Evolutionary conservation across 2,329 filamentous ascomycete species (phyloP), one percentile per base, ranked within the genome.

Genomic region (Colletotrichum melonis): DNA sequence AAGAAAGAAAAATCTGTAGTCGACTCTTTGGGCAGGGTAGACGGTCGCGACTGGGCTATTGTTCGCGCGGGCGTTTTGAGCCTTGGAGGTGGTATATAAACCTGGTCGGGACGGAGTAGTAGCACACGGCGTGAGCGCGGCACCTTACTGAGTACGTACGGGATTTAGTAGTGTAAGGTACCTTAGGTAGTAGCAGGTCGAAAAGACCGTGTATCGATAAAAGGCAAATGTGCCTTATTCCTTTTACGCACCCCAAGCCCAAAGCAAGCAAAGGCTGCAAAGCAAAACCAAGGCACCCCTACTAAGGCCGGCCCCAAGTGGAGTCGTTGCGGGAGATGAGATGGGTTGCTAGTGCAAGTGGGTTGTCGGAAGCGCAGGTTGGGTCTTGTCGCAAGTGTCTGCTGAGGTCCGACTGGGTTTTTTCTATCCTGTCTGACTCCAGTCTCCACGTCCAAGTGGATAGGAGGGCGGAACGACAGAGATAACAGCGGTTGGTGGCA

Each of bases 321-420:
- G 70, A 63, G 70, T 58, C 19, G 67, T 65, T 22, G 70, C 70
- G 60, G 70, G 70, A 73, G 70, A 73, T 73, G 70, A 73, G 67
- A 60, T 70, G 60, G 67, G 42, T 49, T 73, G 60, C 70, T 73
- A 73, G 70, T 59, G 67, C 28, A 65, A 65, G 60, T 73, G 60
- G 70, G 49, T 49, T 65, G 60, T 70, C 56, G 30, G 28, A 63
- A 65, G 67, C 67, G 46, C 46, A 73, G 70, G 67, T 62, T 49
- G 42, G 42, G 42, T 49, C 42, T 49, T 66, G 67, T 73, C 60
- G 70, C 70, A 66, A 46, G 52, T 28, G 55, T 46, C 67, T 62
- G 67, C 46, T 59, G 67, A 70, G 56, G 67, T 62, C 67, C 67
- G 64, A 66, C 55, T 70, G 67, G 70, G 46, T n/a, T 63, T 5